Base-by-base conservation (phyloP, 2,329 filamentous ascomycete species). In the Aspergillus terreus region DNA sequence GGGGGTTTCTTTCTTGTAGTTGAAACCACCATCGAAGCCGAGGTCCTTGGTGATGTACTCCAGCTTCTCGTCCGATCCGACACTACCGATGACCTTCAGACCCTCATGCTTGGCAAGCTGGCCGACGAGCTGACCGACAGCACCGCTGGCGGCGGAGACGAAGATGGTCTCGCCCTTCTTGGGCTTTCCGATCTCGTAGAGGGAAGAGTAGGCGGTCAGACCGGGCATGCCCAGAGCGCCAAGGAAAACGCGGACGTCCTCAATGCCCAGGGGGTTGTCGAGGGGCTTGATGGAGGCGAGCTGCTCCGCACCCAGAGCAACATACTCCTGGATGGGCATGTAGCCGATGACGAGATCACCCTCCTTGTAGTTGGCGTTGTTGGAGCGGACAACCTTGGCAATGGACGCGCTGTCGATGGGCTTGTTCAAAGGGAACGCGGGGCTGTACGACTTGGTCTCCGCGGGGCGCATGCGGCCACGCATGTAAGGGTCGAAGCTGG, bases 401-500 rank as follows among this genome's bases (percentile, higher is more conserved):
- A 95, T 77, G 47, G 76, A 78, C 58, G 71, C 70, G 71, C 85
- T 92, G 58, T 72, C 73, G 56, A 95, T 81, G 56, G 88, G 82
- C 60, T 81, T 71, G 66, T 79, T 78, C 44, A 88, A 69, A 14
- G 77, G 67, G 64, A 84, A 90, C 2, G 86, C 71, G 1, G 85
- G 76, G 19, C 77, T 68, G 76, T 91, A 94, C 9, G 87, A 90
- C 73, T 87, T 83, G 66, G 74, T 63, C 33, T 76, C 69, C 6
- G 87, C 66, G 44, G 78, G 71, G 44, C 89, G 85, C 87, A 95
- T 92, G 60, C 83, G 82, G 54, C 87, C 87, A 51, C 91, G 87
- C 77, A 88, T 83, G 76, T 95, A 95, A 2, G 90, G 90, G 71
- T 95, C 90, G 73, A 87, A 87, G 38, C 88, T 92, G 58, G 84